Base-by-base conservation (phyloP, 306 rosid genomes). In the Prunus armeniaca region DNA sequence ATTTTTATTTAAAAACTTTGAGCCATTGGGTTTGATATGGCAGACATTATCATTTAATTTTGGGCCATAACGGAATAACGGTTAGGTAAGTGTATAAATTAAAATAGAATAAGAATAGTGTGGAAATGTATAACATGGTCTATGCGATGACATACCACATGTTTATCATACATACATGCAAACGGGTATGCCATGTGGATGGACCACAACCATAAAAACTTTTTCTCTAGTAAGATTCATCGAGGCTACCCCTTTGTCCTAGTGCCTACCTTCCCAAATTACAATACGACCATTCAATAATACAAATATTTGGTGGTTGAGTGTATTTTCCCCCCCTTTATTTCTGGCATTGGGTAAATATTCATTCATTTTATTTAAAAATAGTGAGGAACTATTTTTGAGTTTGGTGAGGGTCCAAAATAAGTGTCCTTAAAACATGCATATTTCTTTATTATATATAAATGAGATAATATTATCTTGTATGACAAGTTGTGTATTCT, bases 21-120 rank as follows among this genome's bases (percentile, higher is more conserved):
- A 38, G 43, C 43, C 43, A 7, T 7, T 47, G 52, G 73, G 74
- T 69, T 38, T 38, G 43, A 76, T 84, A 83, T 67, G 77, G 41
- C 69, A 78, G 84, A 79, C 83, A 72, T 64, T 85, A 80, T 79
- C 91, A 88, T 86, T 86, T 75, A 90, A 84, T 74, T 81, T 80
- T 68, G 88, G 82, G 75, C 82, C 86, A 74, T 82, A 62, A 78
- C 56, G 76, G 76, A 67, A 75, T 52, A 64, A 69, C 51, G 18
- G 80, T 78, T 73, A 46, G 86, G 91, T 81, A 82, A 83, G 82
- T 78, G 57, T 60, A 65, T 66, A 80, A 81, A 79, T 76, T 78
- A 69, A 74, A 76, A 65, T 22, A 27, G 11, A 73, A 22, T 3
- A 25, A 22, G 24, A 22, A 22, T 22, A 22, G 24, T 22, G 66